Conservation (phyloP, 2,329 filamentous ascomycete genomes). For the Trichoderma afroharzianum region DNA sequence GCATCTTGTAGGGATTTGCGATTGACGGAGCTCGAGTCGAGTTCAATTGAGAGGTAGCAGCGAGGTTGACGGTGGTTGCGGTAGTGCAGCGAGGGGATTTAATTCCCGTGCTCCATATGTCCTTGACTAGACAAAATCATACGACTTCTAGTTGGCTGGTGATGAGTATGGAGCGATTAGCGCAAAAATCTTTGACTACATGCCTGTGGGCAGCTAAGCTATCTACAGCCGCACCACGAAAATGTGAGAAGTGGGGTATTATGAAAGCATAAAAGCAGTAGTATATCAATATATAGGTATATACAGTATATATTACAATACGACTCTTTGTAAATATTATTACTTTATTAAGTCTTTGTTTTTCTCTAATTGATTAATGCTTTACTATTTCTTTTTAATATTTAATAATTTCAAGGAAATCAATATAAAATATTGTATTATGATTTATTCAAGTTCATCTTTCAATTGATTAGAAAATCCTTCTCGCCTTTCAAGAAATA, state of each 20-base stretch:
- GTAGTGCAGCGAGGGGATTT: conserved; percentile 23
- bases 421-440: no score
- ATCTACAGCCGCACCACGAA: not conserved
- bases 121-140: conserved; percentile 9
- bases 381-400: not conserved
- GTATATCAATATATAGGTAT: no score
- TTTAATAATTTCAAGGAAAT: no score
- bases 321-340: no score
- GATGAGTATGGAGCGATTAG: conserved; percentile 9
- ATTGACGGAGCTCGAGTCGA: conserved; percentile 13
- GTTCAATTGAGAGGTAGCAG: conserved; percentile 32
- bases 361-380: not conserved
- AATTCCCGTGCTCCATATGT: conserved; percentile 18
- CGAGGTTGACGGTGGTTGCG: conserved; percentile 21
- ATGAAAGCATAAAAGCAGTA: not conserved
- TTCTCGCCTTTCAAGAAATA: no score
- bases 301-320: no score
- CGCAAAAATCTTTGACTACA: conserved; percentile 1
- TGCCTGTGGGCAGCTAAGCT: not conserved
- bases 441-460: no score
- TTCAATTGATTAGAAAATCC: no score
- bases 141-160: conserved; percentile 9
- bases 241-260: not conserved
- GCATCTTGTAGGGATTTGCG: conserved; percentile 38
- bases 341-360: not conserved